Evolutionary conservation across 495 filamentous ascomycete genomes (phyloP), one percentile per base, ranked within the genome.

Genomic region (Penicillium steckii): DNA sequence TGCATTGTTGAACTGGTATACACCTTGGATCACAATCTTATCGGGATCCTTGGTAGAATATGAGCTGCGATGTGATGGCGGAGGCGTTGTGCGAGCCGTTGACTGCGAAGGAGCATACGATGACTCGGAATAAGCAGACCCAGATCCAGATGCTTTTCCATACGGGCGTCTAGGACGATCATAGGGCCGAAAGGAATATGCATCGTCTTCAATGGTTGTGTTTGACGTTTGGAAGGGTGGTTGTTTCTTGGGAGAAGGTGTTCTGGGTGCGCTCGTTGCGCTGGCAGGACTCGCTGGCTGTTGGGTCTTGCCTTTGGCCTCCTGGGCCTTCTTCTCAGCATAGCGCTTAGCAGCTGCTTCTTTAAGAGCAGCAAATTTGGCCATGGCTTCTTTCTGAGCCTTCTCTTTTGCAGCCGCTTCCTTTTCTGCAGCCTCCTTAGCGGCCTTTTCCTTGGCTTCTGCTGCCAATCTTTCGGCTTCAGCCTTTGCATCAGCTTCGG

Each of bases 11-110:
- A 94, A 97, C 15, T 81, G 76, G 61, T 93, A 97, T 5, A 98
- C 94, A 12, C 89, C 93, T 61, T 85, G 87, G 64, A 98, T 88
- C 38, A 95, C 84, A 56, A 97, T 94, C 78, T 97, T 98, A 64
- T 94, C 83, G 3, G 92, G 91, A 67, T 97, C 93, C 58, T 87
- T 86, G 33, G 89, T 96, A 15, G 78, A 79, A 66, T 97, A 98
- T 15, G 83, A 69, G 1, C 83, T 82, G 23, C 89, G 85, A 50
- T 83, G 78, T 8, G 86, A 89, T 0, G 89, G 89, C 2, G 91
- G 91, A 25, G 91, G 90, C 3, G 87, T 91, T 3, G 91, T 95
- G 25, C 87, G 84, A n/a, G 88, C 80, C 0, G 91, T 96, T 8
- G 87, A 87, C 42, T 86, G 81, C 3, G 88, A 93, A 1, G 89